Percentiles rank a stretch among this genome's conserved stretches.
Evolutionary conservation across 129 eudicot genomes (phyloP).

Genomic region (Apium graveolens): DNA sequence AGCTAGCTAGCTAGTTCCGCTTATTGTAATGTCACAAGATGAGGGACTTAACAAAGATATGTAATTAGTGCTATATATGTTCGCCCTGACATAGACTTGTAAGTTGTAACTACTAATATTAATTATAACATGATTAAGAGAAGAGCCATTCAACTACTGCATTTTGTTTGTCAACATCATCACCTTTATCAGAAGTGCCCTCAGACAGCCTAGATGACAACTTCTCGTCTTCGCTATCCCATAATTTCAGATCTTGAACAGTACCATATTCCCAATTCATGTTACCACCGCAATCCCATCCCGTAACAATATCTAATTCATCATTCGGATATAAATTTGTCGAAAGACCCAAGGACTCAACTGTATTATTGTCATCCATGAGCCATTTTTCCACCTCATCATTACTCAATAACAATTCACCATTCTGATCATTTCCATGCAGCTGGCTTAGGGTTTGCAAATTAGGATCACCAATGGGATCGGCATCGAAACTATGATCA

Average conservation of each 20-base stretch:
- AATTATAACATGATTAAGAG: conserved; percentile 21
- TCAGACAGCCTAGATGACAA: conserved; percentile 36
- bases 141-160: conserved; percentile 58
- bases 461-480: background rate
- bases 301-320: background rate
- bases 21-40: background rate
- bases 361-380: background rate
- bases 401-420: background rate
- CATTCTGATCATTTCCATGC: conserved; percentile 18
- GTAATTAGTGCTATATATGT: background rate
- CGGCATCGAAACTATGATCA: conserved; percentile 5
- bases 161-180: conserved; percentile 24
- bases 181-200: conserved; percentile 7
- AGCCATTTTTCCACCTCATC: conserved; percentile 1
- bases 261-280: conserved; percentile 27
- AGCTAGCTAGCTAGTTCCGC: background rate
- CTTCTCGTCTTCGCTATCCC: conserved; percentile 26
- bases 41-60: background rate
- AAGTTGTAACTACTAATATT: background rate
- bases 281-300: conserved; percentile 13
- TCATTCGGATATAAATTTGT: conserved; percentile 8
- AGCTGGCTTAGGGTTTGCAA: background rate
- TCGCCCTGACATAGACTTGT: background rate
- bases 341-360: background rate
- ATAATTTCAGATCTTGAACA: conserved; percentile 14